Evolutionary conservation across 495 filamentous ascomycete genomes (phyloP), one percentile per base, ranked within the genome.

Genomic region (Aspergillus olivimuriae): DNA sequence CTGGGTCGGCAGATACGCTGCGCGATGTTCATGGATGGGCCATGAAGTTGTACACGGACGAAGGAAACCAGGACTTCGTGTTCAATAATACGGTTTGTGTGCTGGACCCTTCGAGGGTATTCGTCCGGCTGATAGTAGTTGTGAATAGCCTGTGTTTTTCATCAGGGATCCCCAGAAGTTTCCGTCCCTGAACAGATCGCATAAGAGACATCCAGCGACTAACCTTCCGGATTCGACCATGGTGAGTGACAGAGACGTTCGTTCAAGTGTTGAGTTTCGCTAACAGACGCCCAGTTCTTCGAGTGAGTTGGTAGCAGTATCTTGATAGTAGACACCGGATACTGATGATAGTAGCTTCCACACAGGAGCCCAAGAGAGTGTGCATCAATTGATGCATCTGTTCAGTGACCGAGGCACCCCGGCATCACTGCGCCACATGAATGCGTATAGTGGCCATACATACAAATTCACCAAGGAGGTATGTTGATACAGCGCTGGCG

Each of bases 41-140:
- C 8, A 55, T 82, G 55, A 85, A 84, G 65, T 77, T 87, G 62
- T 85, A 82, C 53, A 87, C 84, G 4, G 65, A 81, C 9, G 80
- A 89, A 50, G 83, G 82, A 11, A 85, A 86, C 51, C 77, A 74
- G 66, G 83, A 87, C 46, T 77, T 73, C 62, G 78, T 83, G 7
- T 74, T 69, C 51, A 77, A 78, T 56, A 69, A 76, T 55, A 39
- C 46, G 26, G 38, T 43, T 11, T n/a, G 40, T 3, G 14, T 39
- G 7, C 35, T 39, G 15, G 17, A 39, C 21, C 11, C 23, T 41
- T 24, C 3, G 8, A 2, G 2, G 2, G 34, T 36, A 19, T 17
- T n/a, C n/a, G n/a, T n/a, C n/a, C n/a, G n/a, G n/a, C n/a, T n/a
- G n/a, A n/a, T n/a, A n/a, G n/a, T n/a, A n/a, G n/a, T 4, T 23